These are phyloP conservation scores for Claviceps cyperi DNA, from an alignment of 2,329 filamentous ascomycete genomes.

Conservation along the genomic window DNA sequence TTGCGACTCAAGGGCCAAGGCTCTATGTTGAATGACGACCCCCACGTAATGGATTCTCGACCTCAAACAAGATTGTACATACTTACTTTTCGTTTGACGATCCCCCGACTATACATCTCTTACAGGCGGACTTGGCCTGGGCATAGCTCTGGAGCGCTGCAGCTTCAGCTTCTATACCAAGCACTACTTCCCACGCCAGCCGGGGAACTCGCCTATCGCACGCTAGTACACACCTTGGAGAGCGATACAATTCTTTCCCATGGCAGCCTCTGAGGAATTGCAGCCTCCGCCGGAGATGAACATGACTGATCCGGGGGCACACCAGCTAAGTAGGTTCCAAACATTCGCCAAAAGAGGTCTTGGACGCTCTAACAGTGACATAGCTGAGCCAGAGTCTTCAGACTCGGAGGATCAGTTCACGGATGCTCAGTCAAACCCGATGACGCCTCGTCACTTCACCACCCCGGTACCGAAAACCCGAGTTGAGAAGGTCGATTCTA, in stretches of 20 bases:
- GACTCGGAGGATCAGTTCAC: conserved; percentile 59
- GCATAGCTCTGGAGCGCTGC: background rate
- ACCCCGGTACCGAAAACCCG: conserved; percentile 44
- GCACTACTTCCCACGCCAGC: background rate
- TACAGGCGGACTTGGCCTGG: background rate
- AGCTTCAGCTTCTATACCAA: background rate
- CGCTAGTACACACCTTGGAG: background rate
- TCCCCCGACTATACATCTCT: background rate
- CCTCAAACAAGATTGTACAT: too few species aligned
- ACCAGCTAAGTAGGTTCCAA: conserved; percentile 36
- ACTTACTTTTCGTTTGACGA: background rate
- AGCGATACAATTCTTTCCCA: conserved; percentile 6
- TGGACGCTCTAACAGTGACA: conserved; percentile 12
- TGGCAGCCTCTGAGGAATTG: conserved; percentile 18
- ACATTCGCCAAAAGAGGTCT: background rate
- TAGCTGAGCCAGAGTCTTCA: conserved; percentile 31
- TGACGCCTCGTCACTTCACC: conserved; percentile 23
- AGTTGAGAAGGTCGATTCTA: conserved; percentile 42
- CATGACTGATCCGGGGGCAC: conserved; percentile 41
- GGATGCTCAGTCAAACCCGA: conserved; percentile 43
- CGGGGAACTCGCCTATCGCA: background rate
- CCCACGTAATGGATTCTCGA: too few species aligned
- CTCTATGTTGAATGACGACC: too few species aligned
- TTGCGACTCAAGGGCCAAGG: too few species aligned
- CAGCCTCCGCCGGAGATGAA: conserved; percentile 18